Base-by-base conservation (phyloP, 345 rosid genomes). In the Pistacia integerrima region DNA sequence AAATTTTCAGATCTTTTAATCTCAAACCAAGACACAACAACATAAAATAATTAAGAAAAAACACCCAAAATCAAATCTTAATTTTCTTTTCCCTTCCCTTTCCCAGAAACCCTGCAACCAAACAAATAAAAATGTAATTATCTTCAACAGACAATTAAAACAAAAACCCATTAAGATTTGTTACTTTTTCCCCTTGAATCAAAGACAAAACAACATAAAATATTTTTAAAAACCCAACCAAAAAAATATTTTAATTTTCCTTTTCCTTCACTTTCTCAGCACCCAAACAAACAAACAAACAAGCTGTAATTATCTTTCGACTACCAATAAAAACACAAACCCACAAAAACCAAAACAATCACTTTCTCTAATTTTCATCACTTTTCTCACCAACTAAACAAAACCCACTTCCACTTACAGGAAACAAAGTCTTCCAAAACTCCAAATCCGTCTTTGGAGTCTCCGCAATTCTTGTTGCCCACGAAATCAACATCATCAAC, bases 391-490 rank as follows among this genome's bases (percentile, higher is more conserved):
- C 61, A 77, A 67, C 67, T 72, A 78, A 86, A 70, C 79, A 83
- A 83, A 80, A 67, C 59, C 74, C 74, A 74, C 79, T 80, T 0
- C 10, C 59, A 90, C 97, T 89, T 83, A 96, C 99, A 77, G 99
- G 99, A 72, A 96, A 87, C 83, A 96, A 84, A 46, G 92, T 82
- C 88, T 96, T 96, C 98, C 98, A 96, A 83, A 96, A 96, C 56
- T 96, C 93, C 20, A 92, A 82, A 80, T 93, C 99, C 1, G 98
- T 93, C 65, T 91, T 86, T 0, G 99, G 99, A n/a, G 97, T 54
- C 86, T 92, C 97, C 3, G 97, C 97, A 66, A 96, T 83, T 79
- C 94, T 80, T 30, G 92, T 84, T 41, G 94, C 91, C 99, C 98
- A 96, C 5, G 98, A 96, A 76, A 96, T 79, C n/a, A 96, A 79